phyloP scores from a whole-genome alignment of 352 stramenopile species.

The Pythium insidiosum region DNA sequence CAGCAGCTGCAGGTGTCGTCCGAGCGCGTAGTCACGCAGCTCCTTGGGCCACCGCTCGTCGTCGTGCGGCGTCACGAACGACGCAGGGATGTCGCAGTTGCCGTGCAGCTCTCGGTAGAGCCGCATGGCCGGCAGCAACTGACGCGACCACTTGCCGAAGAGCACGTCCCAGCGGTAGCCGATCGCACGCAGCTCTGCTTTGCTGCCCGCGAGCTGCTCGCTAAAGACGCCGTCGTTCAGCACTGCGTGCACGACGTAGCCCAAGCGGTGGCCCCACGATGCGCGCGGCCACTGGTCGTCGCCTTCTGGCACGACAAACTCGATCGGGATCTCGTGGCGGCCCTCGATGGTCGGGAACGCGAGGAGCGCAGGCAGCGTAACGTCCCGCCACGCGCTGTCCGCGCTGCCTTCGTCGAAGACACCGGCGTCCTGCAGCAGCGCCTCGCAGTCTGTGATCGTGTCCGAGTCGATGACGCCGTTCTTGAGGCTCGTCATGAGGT shows the following conservation, averaged over 20 bases:
- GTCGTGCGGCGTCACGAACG: conserved; percentile 47
- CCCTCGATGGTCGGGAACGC: conserved; percentile 21
- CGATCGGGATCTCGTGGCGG: conserved; percentile 24
- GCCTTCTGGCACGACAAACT: conserved; percentile 54
- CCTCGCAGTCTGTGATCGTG: conserved; percentile 10
- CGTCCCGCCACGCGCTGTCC: conserved; percentile 22
- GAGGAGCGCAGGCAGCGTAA: conserved; percentile 32
- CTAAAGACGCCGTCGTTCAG: conserved; percentile 31
- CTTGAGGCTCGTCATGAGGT: conserved; percentile 11
- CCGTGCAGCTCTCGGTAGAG: conserved; percentile 59
- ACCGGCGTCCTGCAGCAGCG: conserved; percentile 29
- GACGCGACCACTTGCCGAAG: conserved; percentile 20
- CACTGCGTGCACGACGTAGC: conserved; percentile 48
- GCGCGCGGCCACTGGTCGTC: conserved; percentile 34
- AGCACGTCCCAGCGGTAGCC: conserved; percentile 51
- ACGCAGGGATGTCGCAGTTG: conserved; percentile 67
- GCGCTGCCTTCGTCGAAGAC: conserved; percentile 28
- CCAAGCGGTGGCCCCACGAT: conserved; percentile 31
- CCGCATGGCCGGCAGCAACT: conserved; percentile 13
- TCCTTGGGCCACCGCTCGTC: conserved; percentile 62
- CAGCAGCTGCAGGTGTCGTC: conserved; percentile 67
- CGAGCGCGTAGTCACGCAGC: conserved; percentile 75
- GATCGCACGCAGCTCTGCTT: conserved; percentile 14
- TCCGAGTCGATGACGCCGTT: conserved; percentile 11
- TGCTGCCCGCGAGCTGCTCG: conserved; percentile 23